These are phyloP conservation scores for Neolentinus lepideus DNA, from an alignment of 1,284 basidiomycete genomes.

Conservation along the genomic window DNA sequence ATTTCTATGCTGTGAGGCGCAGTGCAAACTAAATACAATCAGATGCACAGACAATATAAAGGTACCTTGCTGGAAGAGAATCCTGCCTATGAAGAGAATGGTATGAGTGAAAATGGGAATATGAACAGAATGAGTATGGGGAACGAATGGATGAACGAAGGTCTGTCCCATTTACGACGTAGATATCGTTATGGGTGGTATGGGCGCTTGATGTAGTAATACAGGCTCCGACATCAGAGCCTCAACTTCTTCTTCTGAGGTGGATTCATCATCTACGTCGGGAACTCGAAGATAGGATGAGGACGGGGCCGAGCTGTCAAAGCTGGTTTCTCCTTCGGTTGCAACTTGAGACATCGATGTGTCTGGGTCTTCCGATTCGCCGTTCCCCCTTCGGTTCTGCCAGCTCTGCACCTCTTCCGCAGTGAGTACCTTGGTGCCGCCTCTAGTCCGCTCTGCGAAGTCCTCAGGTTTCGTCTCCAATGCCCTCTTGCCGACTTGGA, in stretches of 20 bases:
- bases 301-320: constrained; percentile 20
- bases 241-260: constrained; percentile 20
- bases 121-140: not conserved
- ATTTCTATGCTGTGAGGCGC: not conserved
- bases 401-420: constrained; percentile 62
- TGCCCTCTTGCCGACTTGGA: constrained; percentile 52
- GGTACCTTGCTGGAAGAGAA: not conserved
- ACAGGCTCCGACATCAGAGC: constrained; percentile 14
- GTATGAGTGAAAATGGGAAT: not conserved
- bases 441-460: constrained; percentile 33
- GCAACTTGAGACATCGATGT: constrained; percentile 11
- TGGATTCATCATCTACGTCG: constrained; percentile 16
- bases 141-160: constrained; percentile 1
- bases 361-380: constrained; percentile 17
- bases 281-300: constrained; percentile 26
- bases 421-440: constrained; percentile 58
- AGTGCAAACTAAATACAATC: not conserved
- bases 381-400: constrained; percentile 23
- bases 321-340: not conserved
- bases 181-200: constrained; percentile 35
- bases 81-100: not conserved
- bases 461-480: constrained; percentile 51
- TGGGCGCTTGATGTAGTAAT: constrained; percentile 10
- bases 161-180: constrained; percentile 16
- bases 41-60: not conserved